Conservation (phyloP, 1,139 yeast genomes). For the Pichia sp. region DNA sequence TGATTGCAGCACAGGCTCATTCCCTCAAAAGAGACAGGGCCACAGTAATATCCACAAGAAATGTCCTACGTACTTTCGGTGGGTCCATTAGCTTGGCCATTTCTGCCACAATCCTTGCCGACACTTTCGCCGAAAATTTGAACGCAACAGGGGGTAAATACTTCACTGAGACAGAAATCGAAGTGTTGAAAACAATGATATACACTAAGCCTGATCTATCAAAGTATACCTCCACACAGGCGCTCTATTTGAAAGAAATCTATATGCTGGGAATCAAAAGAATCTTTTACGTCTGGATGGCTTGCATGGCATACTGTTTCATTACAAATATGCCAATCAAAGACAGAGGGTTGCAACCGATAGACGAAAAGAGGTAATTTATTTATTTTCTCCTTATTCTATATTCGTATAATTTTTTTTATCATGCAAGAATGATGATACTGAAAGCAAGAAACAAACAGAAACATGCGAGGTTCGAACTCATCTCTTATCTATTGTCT, state of each 20-base stretch:
- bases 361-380: not conserved
- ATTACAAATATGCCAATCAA: not conserved
- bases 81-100: slow-evolving; percentile 52
- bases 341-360: slow-evolving; percentile 7
- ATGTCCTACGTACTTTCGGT: slow-evolving; percentile 50
- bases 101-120: slow-evolving; percentile 41
- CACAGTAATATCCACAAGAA: slow-evolving; percentile 51
- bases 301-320: slow-evolving; percentile 5
- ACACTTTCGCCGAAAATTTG: slow-evolving; percentile 28
- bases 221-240: not conserved
- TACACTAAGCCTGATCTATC: not conserved
- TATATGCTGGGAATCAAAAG: slow-evolving; percentile 4
- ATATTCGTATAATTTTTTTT: not conserved
- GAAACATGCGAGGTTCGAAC: slow-evolving; percentile 84
- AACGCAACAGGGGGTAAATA: not conserved
- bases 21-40: slow-evolving; percentile 49
- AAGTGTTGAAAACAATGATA: not conserved
- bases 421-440: not conserved
- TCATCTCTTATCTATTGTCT: slow-evolving; percentile 29
- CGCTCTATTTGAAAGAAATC: not conserved
- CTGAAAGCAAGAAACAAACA: slow-evolving; percentile 36
- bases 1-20: slow-evolving; percentile 54
- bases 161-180: not conserved
- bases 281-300: slow-evolving; percentile 9
- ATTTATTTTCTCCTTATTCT: not conserved